Percentiles rank a stretch among this genome's conserved stretches.
These are phyloP conservation scores for Rubia tinctorum DNA, from an alignment of 305 asterid genomes.

Conservation along the genomic window DNA sequence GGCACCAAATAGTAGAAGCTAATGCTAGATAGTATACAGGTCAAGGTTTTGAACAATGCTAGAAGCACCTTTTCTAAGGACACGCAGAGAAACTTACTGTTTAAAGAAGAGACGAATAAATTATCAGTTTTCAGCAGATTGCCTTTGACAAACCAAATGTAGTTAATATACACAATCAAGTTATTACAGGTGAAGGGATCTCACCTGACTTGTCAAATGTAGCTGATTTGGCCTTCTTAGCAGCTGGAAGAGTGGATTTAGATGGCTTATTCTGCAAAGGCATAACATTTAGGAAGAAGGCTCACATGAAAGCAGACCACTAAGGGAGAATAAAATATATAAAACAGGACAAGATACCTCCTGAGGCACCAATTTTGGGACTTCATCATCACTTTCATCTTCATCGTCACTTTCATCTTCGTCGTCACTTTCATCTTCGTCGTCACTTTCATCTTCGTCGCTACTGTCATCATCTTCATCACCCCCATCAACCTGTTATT, in stretches of 20 bases:
- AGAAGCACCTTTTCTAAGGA: background rate
- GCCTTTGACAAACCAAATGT: background rate
- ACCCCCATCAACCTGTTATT: constrained; percentile 10
- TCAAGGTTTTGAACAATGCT: background rate
- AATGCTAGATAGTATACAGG: background rate
- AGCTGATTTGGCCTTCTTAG: constrained; percentile 49
- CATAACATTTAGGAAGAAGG: constrained; percentile 1
- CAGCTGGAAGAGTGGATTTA: constrained; percentile 24
- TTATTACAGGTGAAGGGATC: background rate
- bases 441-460: constrained; percentile 5
- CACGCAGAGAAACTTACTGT: background rate
- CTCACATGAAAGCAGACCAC: background rate
- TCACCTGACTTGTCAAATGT: constrained; percentile 48
- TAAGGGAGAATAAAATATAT: background rate
- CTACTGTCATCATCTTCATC: constrained; percentile 31
- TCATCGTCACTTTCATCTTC: constrained; percentile 2
- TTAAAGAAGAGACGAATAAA: background rate
- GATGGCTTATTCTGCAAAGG: constrained; percentile 47
- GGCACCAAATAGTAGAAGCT: background rate
- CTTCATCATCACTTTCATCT: constrained; percentile 27
- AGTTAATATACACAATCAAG: background rate
- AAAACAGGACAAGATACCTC: background rate
- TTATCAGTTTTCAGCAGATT: background rate
- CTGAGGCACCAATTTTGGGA: background rate
- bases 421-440: constrained; percentile 21